Percentiles rank a stretch among this genome's conserved stretches.
These are phyloP conservation scores for Biscutella laevigata DNA, from an alignment of 441 rosid species.

Conservation along the genomic window DNA sequence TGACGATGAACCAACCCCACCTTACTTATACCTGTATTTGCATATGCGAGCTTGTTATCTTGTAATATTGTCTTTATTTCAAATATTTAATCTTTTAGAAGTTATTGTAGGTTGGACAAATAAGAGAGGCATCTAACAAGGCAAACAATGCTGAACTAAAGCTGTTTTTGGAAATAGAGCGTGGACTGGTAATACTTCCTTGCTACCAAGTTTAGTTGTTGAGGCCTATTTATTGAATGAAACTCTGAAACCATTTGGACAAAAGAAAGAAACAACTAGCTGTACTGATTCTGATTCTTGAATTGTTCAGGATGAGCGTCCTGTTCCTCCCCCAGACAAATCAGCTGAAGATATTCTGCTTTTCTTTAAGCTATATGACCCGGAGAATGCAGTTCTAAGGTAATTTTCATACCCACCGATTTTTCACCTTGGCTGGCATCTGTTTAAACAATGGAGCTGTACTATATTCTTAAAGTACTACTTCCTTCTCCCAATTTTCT, in stretches of 20 bases:
- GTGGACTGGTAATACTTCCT: conserved; percentile 52
- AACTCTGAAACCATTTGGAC: background rate
- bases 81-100: background rate
- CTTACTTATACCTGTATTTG: background rate
- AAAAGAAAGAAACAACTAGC: background rate
- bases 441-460: background rate
- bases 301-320: conserved; percentile 55
- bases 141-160: conserved; percentile 70
- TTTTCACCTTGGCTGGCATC: background rate
- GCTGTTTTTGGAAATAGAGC: conserved; percentile 80
- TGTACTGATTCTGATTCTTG: conserved; percentile 1
- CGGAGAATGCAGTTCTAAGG: conserved; percentile 75
- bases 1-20: too few species aligned
- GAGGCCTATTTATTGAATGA: background rate
- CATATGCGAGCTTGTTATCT: conserved; percentile 1
- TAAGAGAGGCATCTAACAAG: conserved; percentile 81
- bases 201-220: conserved; percentile 5
- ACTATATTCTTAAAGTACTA: background rate
- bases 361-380: conserved; percentile 86
- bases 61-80: background rate
- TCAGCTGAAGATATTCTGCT: conserved; percentile 75
- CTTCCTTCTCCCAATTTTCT: background rate
- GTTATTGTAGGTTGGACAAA: conserved; percentile 71
- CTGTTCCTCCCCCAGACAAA: conserved; percentile 64
- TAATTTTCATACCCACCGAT: conserved; percentile 21